These are phyloP conservation scores for Coemansia erecta DNA, from an alignment of 192 early-diverging fungal genomes.

Conservation along the genomic window DNA sequence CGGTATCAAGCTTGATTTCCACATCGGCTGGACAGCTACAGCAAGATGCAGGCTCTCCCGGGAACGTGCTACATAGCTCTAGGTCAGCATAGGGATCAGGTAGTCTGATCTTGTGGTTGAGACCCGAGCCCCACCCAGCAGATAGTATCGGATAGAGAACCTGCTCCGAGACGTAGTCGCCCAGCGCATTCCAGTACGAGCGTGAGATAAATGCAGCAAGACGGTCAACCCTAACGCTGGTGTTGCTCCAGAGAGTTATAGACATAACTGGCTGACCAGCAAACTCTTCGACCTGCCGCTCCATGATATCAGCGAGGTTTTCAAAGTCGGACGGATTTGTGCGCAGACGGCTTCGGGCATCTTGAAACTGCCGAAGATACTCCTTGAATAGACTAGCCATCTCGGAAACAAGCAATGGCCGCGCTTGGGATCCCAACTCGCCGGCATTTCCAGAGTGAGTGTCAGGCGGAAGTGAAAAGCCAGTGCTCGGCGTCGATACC, in stretches of 20 bases:
- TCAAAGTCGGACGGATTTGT: slow-evolving; percentile 21
- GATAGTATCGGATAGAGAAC: slow-evolving; percentile 46
- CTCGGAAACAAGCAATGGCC: slow-evolving; percentile 19
- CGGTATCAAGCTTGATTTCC: slow-evolving; percentile 26
- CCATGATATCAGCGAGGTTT: slow-evolving; percentile 26
- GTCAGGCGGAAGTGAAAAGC: slow-evolving; percentile 1
- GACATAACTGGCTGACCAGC: slow-evolving; percentile 40
- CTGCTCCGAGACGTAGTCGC: slow-evolving; percentile 52
- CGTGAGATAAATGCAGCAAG: slow-evolving; percentile 40
- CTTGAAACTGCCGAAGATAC: slow-evolving; percentile 47
- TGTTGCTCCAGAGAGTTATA: slow-evolving; percentile 44
- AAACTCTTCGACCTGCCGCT: slow-evolving; percentile 41
- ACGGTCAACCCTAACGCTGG: slow-evolving; percentile 40
- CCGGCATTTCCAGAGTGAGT: background rate
- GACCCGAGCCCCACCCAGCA: slow-evolving; percentile 31
- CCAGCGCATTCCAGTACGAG: slow-evolving; percentile 51
- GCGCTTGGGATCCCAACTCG: background rate
- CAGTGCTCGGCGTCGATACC: slow-evolving; percentile 1
- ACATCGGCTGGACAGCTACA: slow-evolving; percentile 15
- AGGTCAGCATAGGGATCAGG: slow-evolving; percentile 39
- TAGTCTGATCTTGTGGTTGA: slow-evolving; percentile 21
- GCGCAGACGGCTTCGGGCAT: slow-evolving; percentile 31
- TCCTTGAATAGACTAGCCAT: slow-evolving; percentile 37
- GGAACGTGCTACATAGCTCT: slow-evolving; percentile 1
- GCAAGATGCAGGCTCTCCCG: slow-evolving; percentile 10